A percentile compares a stretch with the other conserved stretches of the same genome.
Evolutionary conservation across 23 red algal species (phyloP).

Genomic region (Gracilaria domingensis): DNA sequence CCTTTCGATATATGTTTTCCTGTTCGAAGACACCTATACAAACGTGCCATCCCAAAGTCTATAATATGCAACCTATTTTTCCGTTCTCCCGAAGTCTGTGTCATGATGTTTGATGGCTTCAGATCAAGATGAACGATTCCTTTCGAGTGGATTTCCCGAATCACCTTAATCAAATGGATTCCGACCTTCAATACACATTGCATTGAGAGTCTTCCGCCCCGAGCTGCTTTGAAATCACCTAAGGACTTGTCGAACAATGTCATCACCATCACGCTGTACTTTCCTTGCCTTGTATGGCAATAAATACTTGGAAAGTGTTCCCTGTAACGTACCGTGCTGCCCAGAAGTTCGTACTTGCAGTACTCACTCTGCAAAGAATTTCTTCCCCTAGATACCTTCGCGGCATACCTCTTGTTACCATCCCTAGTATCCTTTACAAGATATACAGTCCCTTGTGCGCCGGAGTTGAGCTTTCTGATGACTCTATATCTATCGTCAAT

Average conservation of each 20-base stretch:
- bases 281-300: not conserved
- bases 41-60: not conserved
- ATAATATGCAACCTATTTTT: not conserved
- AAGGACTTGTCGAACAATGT: not conserved
- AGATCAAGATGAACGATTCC: slow-evolving; percentile 9
- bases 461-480: not conserved
- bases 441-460: not conserved
- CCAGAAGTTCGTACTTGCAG: not conserved
- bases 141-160: not conserved
- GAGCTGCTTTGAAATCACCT: not conserved
- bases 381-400: not conserved
- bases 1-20: not conserved
- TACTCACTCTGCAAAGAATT: not conserved
- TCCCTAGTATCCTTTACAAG: not conserved
- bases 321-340: not conserved
- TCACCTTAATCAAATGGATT: not conserved
- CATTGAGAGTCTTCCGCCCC: not conserved
- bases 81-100: not conserved
- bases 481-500: not conserved
- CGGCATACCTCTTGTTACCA: not conserved
- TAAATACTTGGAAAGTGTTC: not conserved
- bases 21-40: not conserved
- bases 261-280: not conserved
- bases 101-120: slow-evolving; percentile 16
- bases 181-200: not conserved